Base-by-base conservation (phyloP, 164 flowering plant genomes). In the Tetracentron sinense region DNA sequence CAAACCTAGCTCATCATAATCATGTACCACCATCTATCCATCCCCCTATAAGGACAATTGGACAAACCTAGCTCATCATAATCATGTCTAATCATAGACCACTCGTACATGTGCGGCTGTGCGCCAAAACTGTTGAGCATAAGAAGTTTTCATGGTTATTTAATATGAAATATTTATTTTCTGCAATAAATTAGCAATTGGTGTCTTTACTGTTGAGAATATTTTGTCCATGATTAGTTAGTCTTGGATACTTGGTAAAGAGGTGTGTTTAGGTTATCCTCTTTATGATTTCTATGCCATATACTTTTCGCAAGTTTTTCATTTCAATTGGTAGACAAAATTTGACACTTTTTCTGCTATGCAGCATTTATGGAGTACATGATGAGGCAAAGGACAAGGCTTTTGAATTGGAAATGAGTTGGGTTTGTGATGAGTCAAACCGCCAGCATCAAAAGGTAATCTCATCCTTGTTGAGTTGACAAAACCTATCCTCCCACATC, bases 301-400 rank as follows among this genome's bases (percentile, higher is more conserved):
- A n/a, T 51, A 25, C 11, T 51, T 51, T 21, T 21, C 23, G 10
- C n/a, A 19, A 4, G 25, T 4, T 31, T 56, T 30, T 7, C 4
- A 31, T 35, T 57, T 21, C 17, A 33, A 1, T 57, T 12, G n/a
- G 10, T 27, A 3, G 56, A 26, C 1, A 26, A 26, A 53, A 53
- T 25, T 53, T 30, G 11, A n/a, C 14, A 25, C 5, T 26, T 8
- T 33, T 21, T 60, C 42, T 31, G 25, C 15, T 51, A 27, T 50
- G 55, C 91, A 92, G 97, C 59, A 90, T 93, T 57, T 93, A 90
- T 68, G 81, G 82, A 44, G 86, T 93, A 6, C 98, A 93, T 69
- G 97, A 93, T 72, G 98, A 93, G 75, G 98, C 98, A 10, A 93
- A 93, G 79, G 97, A 93, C 79, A 93, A 93, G 77, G 96, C 92